A percentile compares a stretch with the other conserved stretches of the same genome.
Conservation (phyloP, 2,329 filamentous ascomycete genomes). For the Bipolaris sorokiniana region DNA sequence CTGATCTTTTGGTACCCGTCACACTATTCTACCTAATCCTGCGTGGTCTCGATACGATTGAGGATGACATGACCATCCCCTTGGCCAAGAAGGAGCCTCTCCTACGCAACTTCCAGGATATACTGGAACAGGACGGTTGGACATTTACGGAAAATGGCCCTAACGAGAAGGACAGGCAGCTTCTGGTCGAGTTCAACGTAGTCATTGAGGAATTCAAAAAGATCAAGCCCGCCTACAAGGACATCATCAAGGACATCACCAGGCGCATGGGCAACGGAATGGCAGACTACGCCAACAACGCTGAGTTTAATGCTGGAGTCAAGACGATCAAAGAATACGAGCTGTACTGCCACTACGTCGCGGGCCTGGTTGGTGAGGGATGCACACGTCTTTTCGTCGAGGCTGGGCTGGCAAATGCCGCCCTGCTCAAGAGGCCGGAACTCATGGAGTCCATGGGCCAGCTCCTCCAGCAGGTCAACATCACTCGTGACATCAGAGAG, state of each 20-base stretch:
- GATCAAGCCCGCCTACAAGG: constrained; percentile 81
- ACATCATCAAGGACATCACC: constrained; percentile 91
- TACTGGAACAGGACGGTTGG: constrained; percentile 86
- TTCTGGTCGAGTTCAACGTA: constrained; percentile 90
- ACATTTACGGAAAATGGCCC: constrained; percentile 84
- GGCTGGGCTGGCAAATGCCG: constrained; percentile 83
- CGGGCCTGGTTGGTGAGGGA: constrained; percentile 96
- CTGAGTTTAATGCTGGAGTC: constrained; percentile 82
- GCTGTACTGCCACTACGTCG: constrained; percentile 96
- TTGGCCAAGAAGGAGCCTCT: constrained; percentile 83
- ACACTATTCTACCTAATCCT: constrained; percentile 92
- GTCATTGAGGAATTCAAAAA: constrained; percentile 87
- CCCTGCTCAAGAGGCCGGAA: constrained; percentile 75
- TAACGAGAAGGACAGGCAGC: constrained; percentile 90
- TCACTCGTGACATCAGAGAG: constrained; percentile 93
- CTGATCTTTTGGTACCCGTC: constrained; percentile 87
- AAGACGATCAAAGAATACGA: constrained; percentile 89
- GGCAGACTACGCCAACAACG: constrained; percentile 91
- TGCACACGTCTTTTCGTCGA: constrained; percentile 89
- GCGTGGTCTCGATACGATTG: constrained; percentile 94
- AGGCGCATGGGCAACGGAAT: constrained; percentile 97
- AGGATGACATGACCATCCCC: constrained; percentile 95
- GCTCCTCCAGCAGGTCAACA: constrained; percentile 98
- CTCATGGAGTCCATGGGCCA: constrained; percentile 96
- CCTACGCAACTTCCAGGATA: constrained; percentile 79